A percentile compares a stretch with the other conserved stretches of the same genome.
Conservation (phyloP, 1,139 yeast species). For the Blastobotrys raffinosifermentans region DNA sequence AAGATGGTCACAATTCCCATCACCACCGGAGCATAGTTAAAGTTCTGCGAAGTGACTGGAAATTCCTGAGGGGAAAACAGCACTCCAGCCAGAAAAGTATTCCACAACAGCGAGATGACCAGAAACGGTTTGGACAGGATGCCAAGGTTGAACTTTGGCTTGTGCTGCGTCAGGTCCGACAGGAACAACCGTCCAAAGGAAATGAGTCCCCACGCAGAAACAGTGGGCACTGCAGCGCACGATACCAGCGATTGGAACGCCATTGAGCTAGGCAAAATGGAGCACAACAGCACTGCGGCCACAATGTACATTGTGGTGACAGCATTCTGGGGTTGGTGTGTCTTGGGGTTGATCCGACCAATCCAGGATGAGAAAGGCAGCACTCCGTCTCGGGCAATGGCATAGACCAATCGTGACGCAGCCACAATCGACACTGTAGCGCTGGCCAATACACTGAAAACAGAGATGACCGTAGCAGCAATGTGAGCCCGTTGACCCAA, state of each 20-base stretch:
- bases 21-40: slow-evolving; percentile 71
- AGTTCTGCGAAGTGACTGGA: slow-evolving; percentile 57
- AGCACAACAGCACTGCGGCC: slow-evolving; percentile 22
- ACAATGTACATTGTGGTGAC: slow-evolving; percentile 23
- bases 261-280: slow-evolving; percentile 23
- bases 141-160: slow-evolving; percentile 23
- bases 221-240: slow-evolving; percentile 26
- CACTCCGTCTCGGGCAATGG: slow-evolving; percentile 28
- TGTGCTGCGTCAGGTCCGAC: slow-evolving; percentile 9
- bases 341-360: slow-evolving; percentile 16
- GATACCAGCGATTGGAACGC: slow-evolving; percentile 27
- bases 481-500: slow-evolving; percentile 25
- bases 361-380: slow-evolving; percentile 28
- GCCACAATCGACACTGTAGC: slow-evolving; percentile 24
- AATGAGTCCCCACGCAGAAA: slow-evolving; percentile 24
- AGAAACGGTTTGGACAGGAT: slow-evolving; percentile 21
- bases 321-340: slow-evolving; percentile 25
- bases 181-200: slow-evolving; percentile 24
- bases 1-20: slow-evolving; percentile 50
- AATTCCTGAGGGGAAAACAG: slow-evolving; percentile 61
- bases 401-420: slow-evolving; percentile 26
- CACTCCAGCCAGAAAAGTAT: slow-evolving; percentile 53
- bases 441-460: slow-evolving; percentile 19
- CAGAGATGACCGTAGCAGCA: slow-evolving; percentile 21
- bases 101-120: slow-evolving; percentile 49